Base-by-base conservation (phyloP, 1,284 basidiomycete genomes). In the Sporisorium graminicola region DNA sequence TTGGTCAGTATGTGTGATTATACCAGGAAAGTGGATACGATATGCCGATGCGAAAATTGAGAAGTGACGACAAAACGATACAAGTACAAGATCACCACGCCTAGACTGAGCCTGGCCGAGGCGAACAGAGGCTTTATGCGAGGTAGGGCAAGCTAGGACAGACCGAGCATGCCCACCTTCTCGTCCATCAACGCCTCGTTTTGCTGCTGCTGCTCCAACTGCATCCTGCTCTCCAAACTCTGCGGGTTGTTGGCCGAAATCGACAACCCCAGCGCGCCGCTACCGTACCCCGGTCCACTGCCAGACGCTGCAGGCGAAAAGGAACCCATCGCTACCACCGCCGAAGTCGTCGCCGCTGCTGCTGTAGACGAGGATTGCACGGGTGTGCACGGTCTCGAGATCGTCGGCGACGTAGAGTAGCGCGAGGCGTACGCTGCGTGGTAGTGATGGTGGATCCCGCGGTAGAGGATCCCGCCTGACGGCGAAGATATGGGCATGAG, bases 211-310 rank as follows among this genome's bases (percentile, higher is more conserved):
- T 65, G 54, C 47, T 74, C 65, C 18, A 64, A 20, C 54, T 65
- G 61, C 14, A 65, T 53, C 20, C 68, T 37, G 24, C 58, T 58
- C 40, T 64, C 58, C 43, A 62, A 9, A 14, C 58, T 69, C 46
- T 64, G 62, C 46, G 58, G 43, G 7, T 61, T 61, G 57, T 75
- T 75, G 3, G 73, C 73, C n/a, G 63, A 66, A 13, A 79, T 65
- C 14, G 51, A 58, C 42, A 79, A 47, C 0, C 78, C 78, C 40
- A 79, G 37, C 16, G 78, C 78, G 6, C 74, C 78, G 26, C 68
- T 72, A 16, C 78, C 72, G 60, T 79, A 79, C 0, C 78, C 78
- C 0, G 78, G 78, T 0, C 78, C 78, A 8, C 67, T 72, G 2
- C 78, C 78, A 0, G 66, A 44, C 0, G 63, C 73, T 18, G 71